Base-by-base conservation (phyloP, 1,139 yeast genomes). In the Blastobotrys niveus region DNA sequence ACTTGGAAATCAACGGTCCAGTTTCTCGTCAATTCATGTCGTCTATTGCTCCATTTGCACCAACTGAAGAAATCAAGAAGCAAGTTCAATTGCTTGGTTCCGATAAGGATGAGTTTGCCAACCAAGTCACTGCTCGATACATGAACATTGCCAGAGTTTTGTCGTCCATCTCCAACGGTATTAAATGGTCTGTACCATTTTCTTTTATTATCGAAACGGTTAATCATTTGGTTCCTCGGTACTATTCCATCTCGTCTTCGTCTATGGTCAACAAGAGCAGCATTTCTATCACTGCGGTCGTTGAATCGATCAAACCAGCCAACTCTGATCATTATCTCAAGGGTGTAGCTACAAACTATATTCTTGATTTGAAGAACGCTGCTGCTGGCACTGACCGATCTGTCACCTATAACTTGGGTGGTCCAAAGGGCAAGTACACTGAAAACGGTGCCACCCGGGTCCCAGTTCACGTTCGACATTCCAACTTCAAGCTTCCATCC, bases 211-310 rank as follows among this genome's bases (percentile, higher is more conserved):
- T 89, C 56, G 98, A 91, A 68, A 75, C 82, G 34, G 66, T 91
- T 50, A 78, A 88, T 43, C 87, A 80, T 58, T 71, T 91, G 57
- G 93, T 84, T 62, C 96, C 97, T 38, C 89, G 98, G 66, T 91
- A 88, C 68, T 91, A 91, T 66, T 91, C 98, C 19, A 91, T 91
- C 56, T 89, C 97, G 3, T 89, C 97, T 1, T 87, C 96, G 9
- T 81, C 95, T 2, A 66, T 80, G 48, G 74, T 80, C 47, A 93
- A 86, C 59, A 87, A 88, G 64, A 75, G 80, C 46, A 72, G 74
- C 15, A 75, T 91, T 50, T 54, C 67, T 33, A 74, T 89, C 49
- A 91, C 98, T 22, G 96, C 96, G 2, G 94, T 89, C 45, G 97
- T 93, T 44, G 98, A 91, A 68, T 76, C 80, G 36, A 79, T 80